Conservation (phyloP, 106 monocot genomes). For the Cymbidium sinense region DNA sequence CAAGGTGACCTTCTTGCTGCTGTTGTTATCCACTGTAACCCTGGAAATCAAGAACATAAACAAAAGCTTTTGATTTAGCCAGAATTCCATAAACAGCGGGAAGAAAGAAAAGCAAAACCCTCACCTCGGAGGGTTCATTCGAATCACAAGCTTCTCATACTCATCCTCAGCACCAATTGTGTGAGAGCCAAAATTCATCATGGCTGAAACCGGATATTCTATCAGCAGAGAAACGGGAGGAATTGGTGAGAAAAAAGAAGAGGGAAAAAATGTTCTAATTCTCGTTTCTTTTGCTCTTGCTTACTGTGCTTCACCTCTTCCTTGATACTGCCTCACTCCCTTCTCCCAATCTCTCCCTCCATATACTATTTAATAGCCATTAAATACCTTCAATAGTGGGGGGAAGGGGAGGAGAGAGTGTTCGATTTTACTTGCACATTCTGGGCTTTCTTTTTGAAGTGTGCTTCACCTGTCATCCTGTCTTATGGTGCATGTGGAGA, state of each 20-base stretch:
- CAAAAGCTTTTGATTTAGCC: not conserved
- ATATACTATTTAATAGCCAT: not conserved
- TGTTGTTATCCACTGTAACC: conserved; percentile 80
- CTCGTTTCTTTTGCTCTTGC: not conserved
- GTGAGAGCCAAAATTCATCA: conserved; percentile 47
- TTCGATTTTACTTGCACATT: not conserved
- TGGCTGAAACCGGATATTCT: no score
- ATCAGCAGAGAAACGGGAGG: no score
- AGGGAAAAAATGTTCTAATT: not conserved
- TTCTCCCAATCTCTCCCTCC: not conserved
- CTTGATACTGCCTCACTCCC: not conserved
- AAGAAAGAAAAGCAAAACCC: not conserved
- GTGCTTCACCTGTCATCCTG: not conserved
- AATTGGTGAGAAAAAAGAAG: not conserved
- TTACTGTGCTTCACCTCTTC: not conserved
- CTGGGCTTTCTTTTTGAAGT: not conserved
- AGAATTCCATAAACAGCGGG: not conserved
- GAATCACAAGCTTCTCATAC: conserved; percentile 78
- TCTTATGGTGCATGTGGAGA: not conserved
- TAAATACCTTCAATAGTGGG: not conserved
- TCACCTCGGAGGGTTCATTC: conserved; percentile 92
- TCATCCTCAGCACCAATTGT: conserved; percentile 60
- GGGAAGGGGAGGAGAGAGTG: not conserved
- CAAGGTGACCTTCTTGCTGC: conserved; percentile 63
- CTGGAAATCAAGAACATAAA: conserved; percentile 48